phyloP scores from a whole-genome alignment of 164 flowering plant species.

The Stephania yunnanensis region DNA sequence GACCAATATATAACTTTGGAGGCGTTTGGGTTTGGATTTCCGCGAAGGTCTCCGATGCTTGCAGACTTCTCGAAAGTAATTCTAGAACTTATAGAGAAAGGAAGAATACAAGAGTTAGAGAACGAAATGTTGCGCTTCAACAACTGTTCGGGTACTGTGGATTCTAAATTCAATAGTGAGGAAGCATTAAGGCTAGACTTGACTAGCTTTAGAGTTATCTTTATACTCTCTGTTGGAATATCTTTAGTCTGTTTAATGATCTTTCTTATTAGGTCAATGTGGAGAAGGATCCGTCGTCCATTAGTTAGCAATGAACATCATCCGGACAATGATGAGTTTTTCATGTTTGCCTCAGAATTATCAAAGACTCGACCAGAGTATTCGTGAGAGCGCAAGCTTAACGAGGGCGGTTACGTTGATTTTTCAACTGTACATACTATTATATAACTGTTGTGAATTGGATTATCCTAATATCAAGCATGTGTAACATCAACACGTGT shows the following conservation, averaged over 20 bases:
- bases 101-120: not conserved
- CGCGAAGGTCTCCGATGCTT: not conserved
- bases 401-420: no score
- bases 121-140: not conserved
- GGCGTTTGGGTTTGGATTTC: not conserved
- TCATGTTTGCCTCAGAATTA: no score
- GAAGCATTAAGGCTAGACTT: not conserved
- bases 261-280: not conserved
- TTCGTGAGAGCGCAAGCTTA: no score
- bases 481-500: no score
- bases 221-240: not conserved
- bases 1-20: not conserved
- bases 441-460: not conserved
- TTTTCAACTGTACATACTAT: no score
- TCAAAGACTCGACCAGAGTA: no score
- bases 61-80: not conserved
- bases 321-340: no score
- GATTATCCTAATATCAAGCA: no score
- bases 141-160: not conserved
- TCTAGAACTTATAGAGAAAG: not conserved
- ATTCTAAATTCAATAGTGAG: not conserved
- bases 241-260: not conserved
- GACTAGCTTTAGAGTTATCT: not conserved
- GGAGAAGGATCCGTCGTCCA: not conserved
- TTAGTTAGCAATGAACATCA: no score